Evolutionary conservation across 306 rosid genomes (phyloP), one percentile per base, ranked within the genome.

Genomic region (Glycine soja): DNA sequence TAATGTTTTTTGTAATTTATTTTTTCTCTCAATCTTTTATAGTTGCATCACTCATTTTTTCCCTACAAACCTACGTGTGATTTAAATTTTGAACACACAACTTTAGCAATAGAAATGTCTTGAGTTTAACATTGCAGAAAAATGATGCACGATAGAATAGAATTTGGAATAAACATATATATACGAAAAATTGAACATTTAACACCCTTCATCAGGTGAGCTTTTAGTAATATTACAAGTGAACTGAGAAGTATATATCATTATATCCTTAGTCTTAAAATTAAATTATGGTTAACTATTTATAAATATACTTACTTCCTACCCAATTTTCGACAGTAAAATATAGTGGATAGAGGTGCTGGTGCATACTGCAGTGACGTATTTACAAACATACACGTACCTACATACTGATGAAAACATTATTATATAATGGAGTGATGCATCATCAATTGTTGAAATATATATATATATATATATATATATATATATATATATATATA

Each of bases 341-440:
- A 71, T 72, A 72, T 34, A 34, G 18, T 50, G 54, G n/a, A 50
- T 38, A 38, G 46, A 6, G 63, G 58, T 52, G 57, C 16, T 6
- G 74, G 59, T 2, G 18, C 18, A 18, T 53, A 16, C 10, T 57
- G 12, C 1, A 19, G 3, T 57, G 53, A 57, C 65, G 7, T 48
- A 11, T 8, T 58, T 58, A 58, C 5, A 82, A 58, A 59, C 67
- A 81, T 65, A 46, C 62, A 75, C 15, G n/a, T 47, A 58, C 10
- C 24, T 0, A 53, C 9, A 30, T 50, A 56, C 46, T 45, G 9
- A 54, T 7, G 51, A 71, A 71, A 71, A 32, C 24, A 70, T 46
- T 63, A 34, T 34, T 36, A 64, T 13, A 63, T 0, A 11, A 64
- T 7, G 1, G 52, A 56, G 78, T 38, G 74, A 61, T 42, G 51